These are phyloP conservation scores for Calonectria pteridis DNA, from an alignment of 2,329 filamentous ascomycete genomes.

Conservation along the genomic window DNA sequence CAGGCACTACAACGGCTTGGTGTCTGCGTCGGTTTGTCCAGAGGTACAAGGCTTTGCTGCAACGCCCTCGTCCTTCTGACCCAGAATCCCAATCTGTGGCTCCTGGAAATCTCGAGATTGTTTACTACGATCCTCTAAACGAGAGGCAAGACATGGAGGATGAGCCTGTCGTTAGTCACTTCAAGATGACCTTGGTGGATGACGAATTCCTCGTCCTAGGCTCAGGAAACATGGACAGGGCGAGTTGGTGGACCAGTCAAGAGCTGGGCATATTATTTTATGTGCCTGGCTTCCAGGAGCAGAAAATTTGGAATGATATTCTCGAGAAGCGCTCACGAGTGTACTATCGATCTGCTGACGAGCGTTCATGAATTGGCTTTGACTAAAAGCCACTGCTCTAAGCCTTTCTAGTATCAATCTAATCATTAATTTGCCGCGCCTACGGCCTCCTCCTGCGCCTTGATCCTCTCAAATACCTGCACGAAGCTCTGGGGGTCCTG, in stretches of 20 bases:
- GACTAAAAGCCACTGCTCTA: conserved; percentile 12
- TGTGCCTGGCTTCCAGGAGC: conserved; percentile 53
- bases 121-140: conserved; percentile 66
- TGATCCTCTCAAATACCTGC: conserved; percentile 72
- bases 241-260: conserved; percentile 89
- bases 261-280: conserved; percentile 78
- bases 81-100: conserved; percentile 57
- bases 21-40: conserved; percentile 72
- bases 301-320: conserved; percentile 55
- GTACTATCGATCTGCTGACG: conserved; percentile 43
- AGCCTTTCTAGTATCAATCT: background rate
- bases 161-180: conserved; percentile 79
- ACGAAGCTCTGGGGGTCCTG: conserved; percentile 75
- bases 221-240: conserved; percentile 86
- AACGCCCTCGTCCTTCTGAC: conserved; percentile 36
- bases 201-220: conserved; percentile 76
- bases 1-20: conserved; percentile 77
- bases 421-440: background rate
- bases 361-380: background rate
- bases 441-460: conserved; percentile 41
- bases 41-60: conserved; percentile 58
- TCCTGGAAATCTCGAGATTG: conserved; percentile 67
- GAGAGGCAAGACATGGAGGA: conserved; percentile 48
- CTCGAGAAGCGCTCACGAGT: conserved; percentile 53
- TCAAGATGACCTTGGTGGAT: conserved; percentile 84